Conservation (phyloP, 306 rosid genomes). For the Rosa persica region DNA sequence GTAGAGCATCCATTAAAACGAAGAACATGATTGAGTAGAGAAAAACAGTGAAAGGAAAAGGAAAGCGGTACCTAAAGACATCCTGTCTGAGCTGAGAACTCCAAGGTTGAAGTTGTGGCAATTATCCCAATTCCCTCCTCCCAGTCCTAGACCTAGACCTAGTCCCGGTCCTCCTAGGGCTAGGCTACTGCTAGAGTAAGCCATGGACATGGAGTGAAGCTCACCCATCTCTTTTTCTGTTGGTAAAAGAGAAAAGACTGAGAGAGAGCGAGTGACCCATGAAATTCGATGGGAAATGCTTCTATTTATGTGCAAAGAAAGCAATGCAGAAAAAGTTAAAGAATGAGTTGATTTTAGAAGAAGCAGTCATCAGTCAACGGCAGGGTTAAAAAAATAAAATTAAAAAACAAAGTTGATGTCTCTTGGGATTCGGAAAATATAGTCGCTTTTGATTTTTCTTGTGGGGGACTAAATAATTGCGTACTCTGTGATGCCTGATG, state of each 20-base stretch:
- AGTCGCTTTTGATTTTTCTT: constrained; percentile 42
- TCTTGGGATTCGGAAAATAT: constrained; percentile 86
- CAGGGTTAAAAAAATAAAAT: constrained; percentile 20
- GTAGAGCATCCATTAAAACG: not conserved
- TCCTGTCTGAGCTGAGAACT: constrained; percentile 58
- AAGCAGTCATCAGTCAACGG: constrained; percentile 68
- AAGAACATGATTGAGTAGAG: not conserved
- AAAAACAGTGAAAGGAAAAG: not conserved
- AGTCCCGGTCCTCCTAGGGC: constrained; percentile 35
- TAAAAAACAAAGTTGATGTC: constrained; percentile 37
- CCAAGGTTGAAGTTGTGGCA: constrained; percentile 43
- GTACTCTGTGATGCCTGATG: constrained; percentile 55
- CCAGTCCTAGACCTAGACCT: not conserved
- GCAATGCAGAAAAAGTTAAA: constrained; percentile 12
- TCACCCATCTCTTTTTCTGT: constrained; percentile 45
- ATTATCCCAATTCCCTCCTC: constrained; percentile 45
- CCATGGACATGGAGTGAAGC: constrained; percentile 53
- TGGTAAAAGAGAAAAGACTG: not conserved
- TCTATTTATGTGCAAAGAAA: constrained; percentile 47
- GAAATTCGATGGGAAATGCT: constrained; percentile 36
- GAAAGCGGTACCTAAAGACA: constrained; percentile 55
- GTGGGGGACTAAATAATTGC: constrained; percentile 97
- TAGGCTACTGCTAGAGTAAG: constrained; percentile 43
- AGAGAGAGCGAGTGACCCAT: constrained; percentile 5
- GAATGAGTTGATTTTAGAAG: constrained; percentile 37